Evolutionary conservation across 2,329 filamentous ascomycete genomes (phyloP), one percentile per base, ranked within the genome.

Genomic region (Xylaria sp.): DNA sequence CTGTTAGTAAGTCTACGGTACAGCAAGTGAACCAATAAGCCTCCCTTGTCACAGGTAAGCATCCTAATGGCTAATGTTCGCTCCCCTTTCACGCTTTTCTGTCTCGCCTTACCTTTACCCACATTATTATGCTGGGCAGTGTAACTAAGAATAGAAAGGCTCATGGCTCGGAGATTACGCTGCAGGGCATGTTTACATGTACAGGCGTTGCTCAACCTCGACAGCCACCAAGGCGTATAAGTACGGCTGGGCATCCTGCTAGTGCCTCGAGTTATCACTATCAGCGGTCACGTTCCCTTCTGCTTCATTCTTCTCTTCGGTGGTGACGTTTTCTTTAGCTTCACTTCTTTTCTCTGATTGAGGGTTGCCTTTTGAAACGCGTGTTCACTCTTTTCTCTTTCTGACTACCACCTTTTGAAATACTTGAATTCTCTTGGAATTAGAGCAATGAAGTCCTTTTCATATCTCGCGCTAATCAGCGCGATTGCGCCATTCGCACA

Each of bases 391-490:
- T 39, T 31, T 20, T 49, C 22, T 27, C 53, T 38, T 49, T 56
- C 50, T 17, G n/a, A n/a, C n/a, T 13, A 10, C 17, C 1, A 31
- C 4, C n/a, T 33, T 9, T 11, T 42, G 11, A 3, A 29, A n/a
- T 39, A 15, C n/a, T 38, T 15, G 5, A 39, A 17, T 22, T 38
- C n/a, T 25, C 22, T 55, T 39, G 5, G 11, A 15, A 25, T 20
- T 20, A 27, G 22, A 42, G 15, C 20, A 29, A 67, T 67, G 61
- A 67, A 67, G 61, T 55, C 60, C 1, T 67, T 67, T 55, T 64
- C 65, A 9, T 67, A 67, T 39, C 61, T 67, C 13, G 65, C 65
- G 65, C 61, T 67, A 3, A 50, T 65, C 7, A 67, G 65, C 56
- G 65, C 61, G 11, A 22, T 67, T 2, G 47, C 61, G 15, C 61